These are phyloP conservation scores for Diophrys sp. DNA, from an alignment of 73 alveolate genomes.

Conservation along the genomic window DNA sequence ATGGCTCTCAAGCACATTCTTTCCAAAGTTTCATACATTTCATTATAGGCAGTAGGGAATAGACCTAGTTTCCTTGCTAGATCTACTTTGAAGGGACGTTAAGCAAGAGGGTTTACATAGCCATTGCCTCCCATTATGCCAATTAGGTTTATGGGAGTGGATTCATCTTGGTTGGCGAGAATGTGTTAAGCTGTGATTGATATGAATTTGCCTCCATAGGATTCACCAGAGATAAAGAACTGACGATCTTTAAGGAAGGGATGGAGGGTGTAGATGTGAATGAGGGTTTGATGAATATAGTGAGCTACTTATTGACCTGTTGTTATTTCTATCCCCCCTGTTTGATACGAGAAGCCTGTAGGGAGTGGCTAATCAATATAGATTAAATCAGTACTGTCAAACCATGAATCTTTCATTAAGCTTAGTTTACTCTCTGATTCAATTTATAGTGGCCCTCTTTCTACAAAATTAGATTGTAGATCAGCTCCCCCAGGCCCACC, in stretches of 20 bases:
- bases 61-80: neutral
- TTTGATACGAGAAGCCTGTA: neutral
- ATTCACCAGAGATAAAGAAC: neutral
- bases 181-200: neutral
- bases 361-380: neutral
- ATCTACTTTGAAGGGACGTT: neutral
- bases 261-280: neutral
- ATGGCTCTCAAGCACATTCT: neutral
- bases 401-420: neutral
- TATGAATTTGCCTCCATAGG: neutral
- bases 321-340: neutral
- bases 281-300: neutral
- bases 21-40: neutral
- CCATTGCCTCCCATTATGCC: conserved; percentile 1
- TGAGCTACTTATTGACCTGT: neutral
- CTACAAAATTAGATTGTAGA: neutral
- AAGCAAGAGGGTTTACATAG: neutral
- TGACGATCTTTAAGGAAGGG: neutral
- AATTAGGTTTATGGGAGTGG: neutral
- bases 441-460: conserved; percentile 4
- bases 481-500: neutral
- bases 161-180: neutral
- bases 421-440: neutral
- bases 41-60: neutral
- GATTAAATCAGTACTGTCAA: neutral